Conservation (phyloP, 495 filamentous ascomycete species). For the Immersiella caudata region DNA sequence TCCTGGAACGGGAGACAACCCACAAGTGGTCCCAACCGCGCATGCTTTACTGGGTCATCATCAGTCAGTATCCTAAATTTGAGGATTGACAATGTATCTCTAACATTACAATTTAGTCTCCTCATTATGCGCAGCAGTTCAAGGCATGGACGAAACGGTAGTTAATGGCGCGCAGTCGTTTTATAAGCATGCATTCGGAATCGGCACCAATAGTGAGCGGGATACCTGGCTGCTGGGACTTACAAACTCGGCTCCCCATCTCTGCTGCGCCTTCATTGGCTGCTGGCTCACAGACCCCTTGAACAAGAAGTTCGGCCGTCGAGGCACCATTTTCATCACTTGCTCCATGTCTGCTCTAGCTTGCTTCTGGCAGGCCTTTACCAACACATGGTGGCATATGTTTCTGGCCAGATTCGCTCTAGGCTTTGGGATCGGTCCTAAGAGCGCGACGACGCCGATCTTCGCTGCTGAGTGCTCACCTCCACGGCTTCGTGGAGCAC, state of each 20-base stretch:
- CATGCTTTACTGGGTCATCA: slow-evolving; percentile 68
- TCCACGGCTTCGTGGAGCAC: slow-evolving; percentile 72
- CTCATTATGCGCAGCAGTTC: slow-evolving; percentile 56
- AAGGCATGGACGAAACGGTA: slow-evolving; percentile 76
- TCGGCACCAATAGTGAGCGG: slow-evolving; percentile 47
- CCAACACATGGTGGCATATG: slow-evolving; percentile 74
- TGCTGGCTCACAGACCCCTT: slow-evolving; percentile 84
- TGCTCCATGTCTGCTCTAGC: slow-evolving; percentile 63
- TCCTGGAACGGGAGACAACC: slow-evolving; percentile 63
- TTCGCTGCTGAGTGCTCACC: slow-evolving; percentile 80
- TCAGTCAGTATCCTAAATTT: slow-evolving; percentile 38
- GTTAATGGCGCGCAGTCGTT: slow-evolving; percentile 77
- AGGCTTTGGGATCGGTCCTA: slow-evolving; percentile 79
- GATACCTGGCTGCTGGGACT: slow-evolving; percentile 70
- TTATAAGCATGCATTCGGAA: slow-evolving; percentile 68
- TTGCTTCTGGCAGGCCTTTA: slow-evolving; percentile 78
- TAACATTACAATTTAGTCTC: slow-evolving; percentile 19
- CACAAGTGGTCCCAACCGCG: slow-evolving; percentile 75
- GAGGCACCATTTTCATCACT: slow-evolving; percentile 81
- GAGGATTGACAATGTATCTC: not conserved
- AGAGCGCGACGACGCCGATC: slow-evolving; percentile 74
- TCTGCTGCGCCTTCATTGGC: slow-evolving; percentile 73
- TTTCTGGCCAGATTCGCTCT: slow-evolving; percentile 72
- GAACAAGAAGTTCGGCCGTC: slow-evolving; percentile 77
- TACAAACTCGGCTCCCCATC: slow-evolving; percentile 68